Percentiles rank a stretch among this genome's conserved stretches.
These are phyloP conservation scores for Colletotrichum aenigma DNA, from an alignment of 2,329 filamentous ascomycete species.

Conservation along the genomic window DNA sequence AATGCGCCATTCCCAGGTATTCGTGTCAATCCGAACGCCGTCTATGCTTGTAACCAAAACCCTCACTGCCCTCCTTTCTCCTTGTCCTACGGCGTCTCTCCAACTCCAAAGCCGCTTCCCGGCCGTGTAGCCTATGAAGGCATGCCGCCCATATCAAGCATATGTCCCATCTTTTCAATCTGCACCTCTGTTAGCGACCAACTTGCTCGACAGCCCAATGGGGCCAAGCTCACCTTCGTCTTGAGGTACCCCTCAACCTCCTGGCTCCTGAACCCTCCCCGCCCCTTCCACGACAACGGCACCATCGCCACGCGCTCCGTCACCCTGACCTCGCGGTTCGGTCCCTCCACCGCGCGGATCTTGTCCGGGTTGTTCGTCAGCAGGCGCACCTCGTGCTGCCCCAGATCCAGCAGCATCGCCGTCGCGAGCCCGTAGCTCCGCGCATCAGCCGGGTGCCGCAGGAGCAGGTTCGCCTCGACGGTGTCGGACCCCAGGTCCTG, in stretches of 20 bases:
- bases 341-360: constrained; percentile 91
- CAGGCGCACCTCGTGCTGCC: constrained; percentile 76
- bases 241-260: constrained; percentile 94
- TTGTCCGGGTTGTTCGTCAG: constrained; percentile 99
- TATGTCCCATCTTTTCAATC: constrained; percentile 90
- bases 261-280: constrained; percentile 80
- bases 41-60: constrained; percentile 11
- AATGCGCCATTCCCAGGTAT: constrained; percentile 16
- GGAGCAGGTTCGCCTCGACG: constrained; percentile 89
- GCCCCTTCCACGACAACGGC: constrained; percentile 88
- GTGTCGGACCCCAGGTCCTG: constrained; percentile 98
- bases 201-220: neutral
- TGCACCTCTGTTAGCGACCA: constrained; percentile 32
- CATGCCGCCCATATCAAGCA: constrained; percentile 61
- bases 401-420: constrained; percentile 88
- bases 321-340: constrained; percentile 84
- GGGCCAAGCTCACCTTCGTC: constrained; percentile 76
- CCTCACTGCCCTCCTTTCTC: neutral
- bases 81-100: neutral
- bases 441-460: constrained; percentile 93
- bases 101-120: neutral
- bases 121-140: neutral
- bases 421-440: constrained; percentile 96
- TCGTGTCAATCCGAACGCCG: constrained; percentile 16
- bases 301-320: constrained; percentile 94